Percentiles rank a stretch among this genome's conserved stretches.
phyloP scores from a whole-genome alignment of 2,329 filamentous ascomycete species.

The Colletotrichum shisoi region DNA sequence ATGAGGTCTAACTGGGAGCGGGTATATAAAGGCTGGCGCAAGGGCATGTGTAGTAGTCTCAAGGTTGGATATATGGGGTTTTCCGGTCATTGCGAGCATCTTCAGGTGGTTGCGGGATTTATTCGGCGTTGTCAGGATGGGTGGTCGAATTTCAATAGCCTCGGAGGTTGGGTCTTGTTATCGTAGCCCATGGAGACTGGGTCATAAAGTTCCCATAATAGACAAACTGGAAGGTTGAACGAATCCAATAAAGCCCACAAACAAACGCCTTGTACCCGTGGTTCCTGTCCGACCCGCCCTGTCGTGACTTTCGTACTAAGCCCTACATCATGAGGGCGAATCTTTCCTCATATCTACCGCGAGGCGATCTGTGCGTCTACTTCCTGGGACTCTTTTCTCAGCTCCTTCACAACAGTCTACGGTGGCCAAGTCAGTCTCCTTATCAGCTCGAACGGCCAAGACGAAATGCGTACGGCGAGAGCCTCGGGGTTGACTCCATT shows the following conservation, averaged over 20 bases:
- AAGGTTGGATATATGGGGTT: conserved; percentile 33
- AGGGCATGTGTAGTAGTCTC: conserved; percentile 14
- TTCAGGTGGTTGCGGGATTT: conserved; percentile 6
- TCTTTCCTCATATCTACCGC: conserved; percentile 41
- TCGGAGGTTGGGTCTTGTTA: conserved; percentile 3
- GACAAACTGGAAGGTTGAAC: conserved; percentile 9
- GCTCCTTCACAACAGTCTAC: conserved; percentile 67
- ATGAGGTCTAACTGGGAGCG: conserved; percentile 17
- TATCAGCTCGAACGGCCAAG: background rate
- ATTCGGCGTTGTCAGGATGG: conserved; percentile 24
- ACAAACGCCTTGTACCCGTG: conserved; percentile 25
- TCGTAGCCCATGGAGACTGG: conserved; percentile 25
- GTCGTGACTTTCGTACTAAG: conserved; percentile 15
- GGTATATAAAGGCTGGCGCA: conserved; percentile 23
- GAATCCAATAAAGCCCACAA: conserved; percentile 23
- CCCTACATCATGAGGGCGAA: background rate
- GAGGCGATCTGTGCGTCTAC: conserved; percentile 53
- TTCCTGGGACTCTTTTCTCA: conserved; percentile 64
- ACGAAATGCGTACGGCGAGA: conserved; percentile 73
- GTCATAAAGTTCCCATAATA: conserved; percentile 33
- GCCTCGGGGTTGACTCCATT: conserved; percentile 97
- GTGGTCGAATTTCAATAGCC: background rate
- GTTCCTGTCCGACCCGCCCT: background rate
- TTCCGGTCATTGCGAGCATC: conserved; percentile 26
- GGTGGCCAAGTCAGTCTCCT: conserved; percentile 5